A percentile compares a stretch with the other conserved stretches of the same genome.
phyloP scores from a whole-genome alignment of 73 alveolate genomes.

The Paramecium sonneborni region DNA sequence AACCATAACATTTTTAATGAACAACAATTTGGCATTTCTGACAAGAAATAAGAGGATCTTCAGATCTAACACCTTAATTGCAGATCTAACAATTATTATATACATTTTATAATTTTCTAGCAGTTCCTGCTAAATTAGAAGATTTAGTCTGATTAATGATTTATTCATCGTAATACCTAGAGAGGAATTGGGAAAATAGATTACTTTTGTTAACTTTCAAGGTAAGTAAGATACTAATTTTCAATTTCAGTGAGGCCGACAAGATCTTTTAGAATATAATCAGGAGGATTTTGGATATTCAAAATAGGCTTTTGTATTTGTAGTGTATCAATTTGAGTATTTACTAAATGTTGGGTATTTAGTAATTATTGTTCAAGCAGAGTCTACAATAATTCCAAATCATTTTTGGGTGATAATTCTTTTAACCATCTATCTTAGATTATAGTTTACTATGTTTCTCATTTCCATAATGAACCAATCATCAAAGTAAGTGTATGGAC shows the following conservation, averaged over 20 bases:
- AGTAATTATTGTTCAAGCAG: conserved; percentile 17
- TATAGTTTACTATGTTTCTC: conserved; percentile 27
- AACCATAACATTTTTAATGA: conserved; percentile 64
- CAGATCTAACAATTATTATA: conserved; percentile 53
- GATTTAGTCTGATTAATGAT: background rate
- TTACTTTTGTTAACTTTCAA: conserved; percentile 46
- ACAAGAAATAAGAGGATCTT: conserved; percentile 33
- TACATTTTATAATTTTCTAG: conserved; percentile 40
- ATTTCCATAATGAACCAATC: conserved; percentile 33
- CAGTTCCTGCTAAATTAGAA: conserved; percentile 27
- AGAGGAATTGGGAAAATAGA: background rate
- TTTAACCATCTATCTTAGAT: conserved; percentile 58
- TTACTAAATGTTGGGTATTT: background rate
- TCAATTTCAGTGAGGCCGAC: conserved; percentile 39
- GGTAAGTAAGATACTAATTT: conserved; percentile 27
- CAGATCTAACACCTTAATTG: conserved; percentile 47
- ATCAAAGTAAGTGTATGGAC: background rate
- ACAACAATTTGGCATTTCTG: conserved; percentile 48
- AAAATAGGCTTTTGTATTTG: background rate
- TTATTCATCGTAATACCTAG: background rate
- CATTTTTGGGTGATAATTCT: conserved; percentile 32
- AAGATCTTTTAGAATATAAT: conserved; percentile 43
- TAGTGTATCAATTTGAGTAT: conserved; percentile 7
- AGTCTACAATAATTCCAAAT: conserved; percentile 5
- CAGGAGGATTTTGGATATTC: background rate